A percentile compares a stretch with the other conserved stretches of the same genome.
Evolutionary conservation across 805 yeast genomes (phyloP).

Genomic region (Cyberlindnera petersonii): DNA sequence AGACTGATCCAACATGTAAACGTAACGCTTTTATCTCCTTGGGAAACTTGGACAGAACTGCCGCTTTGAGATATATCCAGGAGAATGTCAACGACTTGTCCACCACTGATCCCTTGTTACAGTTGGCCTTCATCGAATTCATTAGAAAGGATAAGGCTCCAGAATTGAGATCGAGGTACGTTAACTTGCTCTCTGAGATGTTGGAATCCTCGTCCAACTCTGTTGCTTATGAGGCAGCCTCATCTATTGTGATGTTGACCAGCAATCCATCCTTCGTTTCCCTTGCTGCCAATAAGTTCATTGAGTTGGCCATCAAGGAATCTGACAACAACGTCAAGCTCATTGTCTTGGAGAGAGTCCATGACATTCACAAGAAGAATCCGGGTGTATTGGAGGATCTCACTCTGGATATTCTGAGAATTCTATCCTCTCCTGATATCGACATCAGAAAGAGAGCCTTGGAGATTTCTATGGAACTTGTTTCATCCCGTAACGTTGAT

Average conservation of each 20-base stretch:
- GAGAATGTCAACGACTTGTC: slow-evolving; percentile 58
- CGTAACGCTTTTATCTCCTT: slow-evolving; percentile 92
- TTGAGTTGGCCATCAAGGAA: slow-evolving; percentile 86
- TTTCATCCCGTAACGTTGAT: slow-evolving; percentile 85
- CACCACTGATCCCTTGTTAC: slow-evolving; percentile 75
- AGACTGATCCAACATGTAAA: slow-evolving; percentile 89
- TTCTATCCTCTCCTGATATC: slow-evolving; percentile 81
- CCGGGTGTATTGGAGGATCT: slow-evolving; percentile 84
- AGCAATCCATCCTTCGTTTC: slow-evolving; percentile 61
- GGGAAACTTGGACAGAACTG: slow-evolving; percentile 76
- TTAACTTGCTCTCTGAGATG: slow-evolving; percentile 66
- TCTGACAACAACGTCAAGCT: slow-evolving; percentile 94
- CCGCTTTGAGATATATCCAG: slow-evolving; percentile 79
- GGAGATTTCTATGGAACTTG: slow-evolving; percentile 74
- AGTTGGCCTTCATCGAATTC: slow-evolving; percentile 86
- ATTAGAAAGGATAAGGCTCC: slow-evolving; percentile 75
- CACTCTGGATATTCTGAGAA: slow-evolving; percentile 80
- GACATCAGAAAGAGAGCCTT: slow-evolving; percentile 89
- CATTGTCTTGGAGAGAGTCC: slow-evolving; percentile 83
- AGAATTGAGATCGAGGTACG: slow-evolving; percentile 64
- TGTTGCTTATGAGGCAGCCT: slow-evolving; percentile 89
- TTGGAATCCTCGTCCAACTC: slow-evolving; percentile 63
- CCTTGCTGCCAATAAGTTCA: slow-evolving; percentile 79
- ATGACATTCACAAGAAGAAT: slow-evolving; percentile 64
- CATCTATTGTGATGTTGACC: slow-evolving; percentile 63